Evolutionary conservation across 352 stramenopile genomes (phyloP), one percentile per base, ranked within the genome.

Genomic region (Pythium dissimile): DNA sequence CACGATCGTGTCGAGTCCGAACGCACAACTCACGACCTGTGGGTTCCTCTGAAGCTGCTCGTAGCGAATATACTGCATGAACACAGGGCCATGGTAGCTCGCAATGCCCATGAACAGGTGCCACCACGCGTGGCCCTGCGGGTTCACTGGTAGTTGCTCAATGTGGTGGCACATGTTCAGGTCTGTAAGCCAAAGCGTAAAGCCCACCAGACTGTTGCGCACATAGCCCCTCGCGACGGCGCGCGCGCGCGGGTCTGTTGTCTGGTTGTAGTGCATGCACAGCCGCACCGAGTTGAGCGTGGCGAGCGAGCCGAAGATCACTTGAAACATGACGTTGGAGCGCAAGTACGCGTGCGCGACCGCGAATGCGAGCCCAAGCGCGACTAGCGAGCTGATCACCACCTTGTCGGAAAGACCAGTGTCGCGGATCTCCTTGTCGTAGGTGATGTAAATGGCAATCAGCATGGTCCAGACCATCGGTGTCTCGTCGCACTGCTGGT

Each of bases 391-490:
- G 3, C 54, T 60, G 48, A 86, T 69, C 15, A 88, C 70, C 30
- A 69, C 62, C 3, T 31, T 62, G 15, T 66, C 71, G 1, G 71
- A 60, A 16, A 88, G 48, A 0, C 62, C 64, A 5, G 77, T 50
- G 34, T 75, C 69, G 23, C 68, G 61, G 48, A 88, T 87, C 59
- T 86, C 77, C 38, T 86, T 88, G 62, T 77, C 71, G 68, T 86
- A 90, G 1, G 88, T 71, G 35, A 89, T 90, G 64, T 86, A 91
- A 53, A 88, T 75, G 78, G 69, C 81, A 50, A 74, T 66, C 32
- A 94, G 68, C 58, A 92, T 84, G 44, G 77, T 77, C 79, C 80
- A 94, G 35, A 92, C 68, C 83, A 92, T 94, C 15, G 82, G 84
- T 52, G 80, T 90, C 69, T 94, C 82, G 42, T 94, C 84, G 15